These are phyloP conservation scores for Globisporangium carolinianum DNA, from an alignment of 352 stramenopile species.

Conservation along the genomic window DNA sequence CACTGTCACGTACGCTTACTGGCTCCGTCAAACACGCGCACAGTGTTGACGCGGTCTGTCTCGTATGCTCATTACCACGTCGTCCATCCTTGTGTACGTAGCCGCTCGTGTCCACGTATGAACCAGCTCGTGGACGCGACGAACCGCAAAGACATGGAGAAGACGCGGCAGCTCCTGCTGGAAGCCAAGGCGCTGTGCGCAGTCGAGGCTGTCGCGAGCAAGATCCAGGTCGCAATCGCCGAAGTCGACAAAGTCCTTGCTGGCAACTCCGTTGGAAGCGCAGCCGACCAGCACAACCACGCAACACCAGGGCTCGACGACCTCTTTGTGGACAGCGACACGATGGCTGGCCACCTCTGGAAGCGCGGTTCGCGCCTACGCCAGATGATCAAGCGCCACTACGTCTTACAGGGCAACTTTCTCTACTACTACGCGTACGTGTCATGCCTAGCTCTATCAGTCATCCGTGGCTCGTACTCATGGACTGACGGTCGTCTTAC, in stretches of 20 bases:
- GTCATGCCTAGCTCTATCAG: neutral
- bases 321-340: constrained; percentile 24
- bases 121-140: constrained; percentile 16
- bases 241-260: constrained; percentile 37
- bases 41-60: neutral
- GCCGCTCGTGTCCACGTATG: constrained; percentile 22
- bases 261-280: neutral
- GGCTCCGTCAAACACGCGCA: neutral
- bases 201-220: constrained; percentile 27
- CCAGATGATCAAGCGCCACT: constrained; percentile 84
- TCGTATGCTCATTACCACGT: neutral
- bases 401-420: constrained; percentile 84
- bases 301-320: constrained; percentile 20
- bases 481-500: no score
- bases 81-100: constrained; percentile 1
- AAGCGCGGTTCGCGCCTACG: constrained; percentile 75
- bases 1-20: constrained; percentile 34
- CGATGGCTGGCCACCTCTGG: constrained; percentile 57
- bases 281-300: constrained; percentile 1
- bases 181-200: constrained; percentile 42
- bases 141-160: constrained; percentile 46
- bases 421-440: constrained; percentile 81
- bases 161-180: constrained; percentile 37
- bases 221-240: constrained; percentile 37
- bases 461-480: no score